These are phyloP conservation scores for Jamesozyma piceae DNA, from an alignment of 805 yeast genomes.

Conservation along the genomic window DNA sequence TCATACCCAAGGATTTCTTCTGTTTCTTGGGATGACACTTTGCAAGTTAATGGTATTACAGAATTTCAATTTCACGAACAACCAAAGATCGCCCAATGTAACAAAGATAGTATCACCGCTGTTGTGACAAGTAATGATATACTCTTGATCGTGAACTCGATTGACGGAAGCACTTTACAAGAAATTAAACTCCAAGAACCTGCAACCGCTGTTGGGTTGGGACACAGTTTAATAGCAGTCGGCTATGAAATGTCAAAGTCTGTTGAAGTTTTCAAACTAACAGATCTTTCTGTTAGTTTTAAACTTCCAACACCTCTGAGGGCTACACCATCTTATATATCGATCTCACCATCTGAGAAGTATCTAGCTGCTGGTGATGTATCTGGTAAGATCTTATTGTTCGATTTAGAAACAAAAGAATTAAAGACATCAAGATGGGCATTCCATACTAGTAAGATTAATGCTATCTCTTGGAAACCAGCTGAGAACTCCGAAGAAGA, in stretches of 20 bases:
- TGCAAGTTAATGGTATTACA: constrained; percentile 33
- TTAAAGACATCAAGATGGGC: constrained; percentile 88
- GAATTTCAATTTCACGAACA: constrained; percentile 34
- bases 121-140: constrained; percentile 40
- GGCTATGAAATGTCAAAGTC: constrained; percentile 37
- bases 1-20: constrained; percentile 35
- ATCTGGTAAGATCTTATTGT: constrained; percentile 78
- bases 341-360: constrained; percentile 61
- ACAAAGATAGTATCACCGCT: constrained; percentile 31
- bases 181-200: constrained; percentile 29
- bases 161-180: constrained; percentile 27
- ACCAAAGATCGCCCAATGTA: constrained; percentile 40
- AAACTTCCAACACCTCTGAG: constrained; percentile 39
- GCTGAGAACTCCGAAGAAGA: constrained; percentile 40
- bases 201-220: constrained; percentile 40
- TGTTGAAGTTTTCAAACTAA: constrained; percentile 33
- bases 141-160: constrained; percentile 28
- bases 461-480: constrained; percentile 63
- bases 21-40: constrained; percentile 85
- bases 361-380: constrained; percentile 78
- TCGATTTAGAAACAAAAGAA: constrained; percentile 42
- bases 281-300: constrained; percentile 26
- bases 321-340: constrained; percentile 51
- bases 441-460: constrained; percentile 79
- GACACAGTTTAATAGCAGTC: constrained; percentile 38